Evolutionary conservation across 768 basidiomycete species (phyloP), one percentile per base, ranked within the genome.

Genomic region (Lyophyllum semitale): DNA sequence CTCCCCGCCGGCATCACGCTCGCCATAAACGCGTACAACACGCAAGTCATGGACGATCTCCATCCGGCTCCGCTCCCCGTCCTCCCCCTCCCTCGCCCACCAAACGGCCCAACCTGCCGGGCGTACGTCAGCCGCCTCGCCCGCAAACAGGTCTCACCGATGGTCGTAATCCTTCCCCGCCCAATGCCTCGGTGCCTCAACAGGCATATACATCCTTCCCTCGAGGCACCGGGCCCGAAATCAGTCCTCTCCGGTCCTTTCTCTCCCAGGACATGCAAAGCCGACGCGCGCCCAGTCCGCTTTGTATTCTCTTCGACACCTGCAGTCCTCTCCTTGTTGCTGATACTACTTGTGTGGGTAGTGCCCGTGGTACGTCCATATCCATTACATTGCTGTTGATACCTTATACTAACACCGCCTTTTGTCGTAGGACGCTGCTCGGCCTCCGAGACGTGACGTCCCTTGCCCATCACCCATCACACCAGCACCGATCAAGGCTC

Each of bases 151-250:
- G 37, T 50, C 48, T 38, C 42, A 3, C 52, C 57, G 3, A 41
- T 50, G 3, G 53, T 26, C 2, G 17, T 53, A 7, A 40, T 54
- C 13, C 53, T 37, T 20, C 48, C 53, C 12, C 33, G 27, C 17
- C 48, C 26, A 18, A 46, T 42, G n/a, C 53, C 57, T 15, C 8
- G 12, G 3, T 58, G 57, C 30, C 5, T 54, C 8, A 54, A 54
- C 40, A 40, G 42, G 11, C 57, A 47, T 7, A 13, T 54, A 27
- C n/a, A 40, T 3, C 57, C 57, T 2, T 46, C 23, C 0, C 54
- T 58, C 33, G 57, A 58, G 53, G 48, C n/a, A 11, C 43, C 57
- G 20, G 57, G 42, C 23, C 57, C 48, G 20, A 54, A 35, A 29
- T 54, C 52, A 2, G 29, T 48, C 17, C 29, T 43, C 18, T 25